Base-by-base conservation (phyloP, 2,329 filamentous ascomycete species). In the Epichloe hybrida region DNA sequence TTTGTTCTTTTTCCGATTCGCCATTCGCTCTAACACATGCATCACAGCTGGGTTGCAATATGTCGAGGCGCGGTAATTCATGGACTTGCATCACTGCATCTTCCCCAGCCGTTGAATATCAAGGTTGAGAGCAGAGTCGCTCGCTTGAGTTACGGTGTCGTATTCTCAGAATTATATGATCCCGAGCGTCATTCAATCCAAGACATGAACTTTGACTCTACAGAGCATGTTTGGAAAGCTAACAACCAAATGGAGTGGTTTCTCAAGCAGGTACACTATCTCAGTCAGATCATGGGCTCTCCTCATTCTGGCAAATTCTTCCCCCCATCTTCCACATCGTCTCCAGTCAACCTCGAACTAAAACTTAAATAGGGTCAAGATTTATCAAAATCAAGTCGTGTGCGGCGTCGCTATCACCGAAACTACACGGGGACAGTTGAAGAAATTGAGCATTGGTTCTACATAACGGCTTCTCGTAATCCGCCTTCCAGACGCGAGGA, bases 41-140 rank as follows among this genome's bases (percentile, higher is more conserved):
- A 23, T 34, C 3, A 2, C 17, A 67, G 66, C 0, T 69, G 66
- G 66, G 64, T 61, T 0, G 66, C 66, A 0, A 61, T 68, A 4
- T 65, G 62, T 20, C 61, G 64, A 0, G 65, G 66, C 2, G 66
- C 66, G 1, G 64, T 64, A 4, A 46, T 63, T 0, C 56, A 58
- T 0, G 64, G 62, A 0, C 49, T 65, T 1, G 49, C 52, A 0
- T 12, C 34, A 2, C 7, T 40, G 2, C 23, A 46, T 0, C 41
- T 55, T 0, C 52, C 45, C 0, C 2, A 46, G 0, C 44, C 46
- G 0, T 27, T 59, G 0, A 50, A 21, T 0, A 53, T 65, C 0
- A 51, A 49, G 3, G 56, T 66, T 0, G 50, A 50, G 5, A 42
- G 56, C 1, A 58, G 64, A 4, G 31, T 67, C 5, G 58, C 63